Conservation (phyloP, 768 basidiomycete genomes). For the Boletus edulis region DNA sequence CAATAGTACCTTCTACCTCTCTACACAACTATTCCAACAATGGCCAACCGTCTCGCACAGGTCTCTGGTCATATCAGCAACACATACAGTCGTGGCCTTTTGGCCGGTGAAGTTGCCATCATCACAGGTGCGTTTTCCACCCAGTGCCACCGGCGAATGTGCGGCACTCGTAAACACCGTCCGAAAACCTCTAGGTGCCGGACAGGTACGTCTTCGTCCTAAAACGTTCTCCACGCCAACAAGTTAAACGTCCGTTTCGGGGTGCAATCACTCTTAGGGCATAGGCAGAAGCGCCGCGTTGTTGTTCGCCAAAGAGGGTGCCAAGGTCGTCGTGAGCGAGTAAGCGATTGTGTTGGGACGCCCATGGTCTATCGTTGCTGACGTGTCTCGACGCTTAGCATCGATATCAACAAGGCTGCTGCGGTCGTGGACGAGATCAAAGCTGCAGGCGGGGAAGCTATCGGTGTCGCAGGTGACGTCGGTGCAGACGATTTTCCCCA, state of each 20-base stretch:
- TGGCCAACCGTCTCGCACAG: slow-evolving; percentile 63
- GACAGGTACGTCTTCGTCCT: slow-evolving; percentile 52
- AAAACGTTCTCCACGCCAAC: background rate
- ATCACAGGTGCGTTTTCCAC: slow-evolving; percentile 62
- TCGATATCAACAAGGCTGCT: slow-evolving; percentile 68
- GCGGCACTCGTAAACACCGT: background rate
- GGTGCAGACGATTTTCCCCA: slow-evolving; percentile 82
- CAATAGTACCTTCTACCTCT: background rate
- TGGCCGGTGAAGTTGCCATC: slow-evolving; percentile 78
- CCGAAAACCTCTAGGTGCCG: slow-evolving; percentile 52
- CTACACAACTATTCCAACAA: slow-evolving; percentile 16
- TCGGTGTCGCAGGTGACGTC: slow-evolving; percentile 77
- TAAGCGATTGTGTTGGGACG: slow-evolving; percentile 30
- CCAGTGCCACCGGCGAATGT: background rate
- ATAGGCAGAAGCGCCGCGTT: slow-evolving; percentile 76
- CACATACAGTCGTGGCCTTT: slow-evolving; percentile 49
- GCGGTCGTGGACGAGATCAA: slow-evolving; percentile 73
- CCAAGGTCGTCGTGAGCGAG: slow-evolving; percentile 86
- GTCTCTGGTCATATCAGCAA: slow-evolving; percentile 69
- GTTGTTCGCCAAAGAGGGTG: slow-evolving; percentile 81
- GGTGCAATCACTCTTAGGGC: slow-evolving; percentile 43
- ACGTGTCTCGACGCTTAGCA: slow-evolving; percentile 38
- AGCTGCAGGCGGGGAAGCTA: slow-evolving; percentile 65
- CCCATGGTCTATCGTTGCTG: background rate
- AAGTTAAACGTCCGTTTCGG: no score